Evolutionary conservation across 1,284 basidiomycete genomes (phyloP), one percentile per base, ranked within the genome.

Genomic region (Xerocomus amazonicus): DNA sequence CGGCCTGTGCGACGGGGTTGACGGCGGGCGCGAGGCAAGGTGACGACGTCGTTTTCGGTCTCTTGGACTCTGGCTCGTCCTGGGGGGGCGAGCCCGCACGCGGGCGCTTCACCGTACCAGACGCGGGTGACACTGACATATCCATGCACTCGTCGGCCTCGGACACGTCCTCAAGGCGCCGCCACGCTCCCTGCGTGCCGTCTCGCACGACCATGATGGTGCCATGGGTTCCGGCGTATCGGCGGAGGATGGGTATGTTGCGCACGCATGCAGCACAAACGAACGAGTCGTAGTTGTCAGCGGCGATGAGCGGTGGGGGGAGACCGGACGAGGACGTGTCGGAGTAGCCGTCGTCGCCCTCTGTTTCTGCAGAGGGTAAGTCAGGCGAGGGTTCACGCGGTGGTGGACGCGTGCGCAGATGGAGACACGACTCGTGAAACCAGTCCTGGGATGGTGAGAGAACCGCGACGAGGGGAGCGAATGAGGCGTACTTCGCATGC

Each of bases 371-470:
- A 46, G 63, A 65, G 19, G 59, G 51, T 40, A 58, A 54, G 33
- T 70, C 63, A 3, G 80, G 76, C 7, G 75, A 72, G 10, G 73
- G 3, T 19, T 53, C 73, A 52, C 77, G 71, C 13, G 76, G 75
- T 6, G 67, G 50, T 9, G 82, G 84, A 12, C 78, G 75, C 62
- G 84, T 78, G 51, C 87, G 77, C 38, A 91, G 74, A 65, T 88
- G 84, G 55, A 89, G 79, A 61, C 89, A 91, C 9, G 86, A 90
- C 70, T 91, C 88, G 59, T 91, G 88, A 63, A 84, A 90, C 88
- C 89, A 91, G 61, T 90, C 88, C 87, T 90, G 29, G 17, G 6
- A 31, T 13, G 13, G 3, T 9, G 36, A 63, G 27, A 64, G 44
- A 6, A 9, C 34, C 26, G 4, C 4, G 31, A 35, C 17, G n/a